phyloP scores from a whole-genome alignment of 2,329 filamentous ascomycete genomes.

The Pseudogymnoascus destructans region DNA sequence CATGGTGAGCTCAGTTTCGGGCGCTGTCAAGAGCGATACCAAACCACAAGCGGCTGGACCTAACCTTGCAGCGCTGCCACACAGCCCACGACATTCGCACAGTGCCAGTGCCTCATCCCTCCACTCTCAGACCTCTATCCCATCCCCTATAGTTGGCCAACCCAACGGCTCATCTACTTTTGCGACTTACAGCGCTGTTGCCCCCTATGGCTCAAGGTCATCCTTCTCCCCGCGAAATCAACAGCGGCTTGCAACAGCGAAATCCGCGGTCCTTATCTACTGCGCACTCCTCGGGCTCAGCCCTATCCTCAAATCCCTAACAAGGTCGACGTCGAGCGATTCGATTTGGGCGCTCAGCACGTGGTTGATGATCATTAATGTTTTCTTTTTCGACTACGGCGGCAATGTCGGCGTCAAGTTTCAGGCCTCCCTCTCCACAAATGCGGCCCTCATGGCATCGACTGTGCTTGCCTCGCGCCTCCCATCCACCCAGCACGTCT shows the following conservation, averaged over 20 bases:
- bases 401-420: constrained; percentile 46
- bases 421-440: constrained; percentile 71
- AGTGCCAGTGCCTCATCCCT: constrained; percentile 44
- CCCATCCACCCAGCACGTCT: constrained; percentile 84
- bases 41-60: constrained; percentile 29
- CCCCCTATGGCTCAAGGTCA: constrained; percentile 32
- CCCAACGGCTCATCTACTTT: constrained; percentile 24
- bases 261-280: constrained; percentile 87
- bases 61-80: constrained; percentile 27
- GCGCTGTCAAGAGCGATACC: constrained; percentile 14
- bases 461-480: constrained; percentile 86
- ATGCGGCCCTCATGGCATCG: constrained; percentile 90
- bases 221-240: constrained; percentile 32
- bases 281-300: constrained; percentile 82
- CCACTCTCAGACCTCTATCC: constrained; percentile 28
- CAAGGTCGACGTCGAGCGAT: constrained; percentile 78
- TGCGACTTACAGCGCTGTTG: constrained; percentile 19
- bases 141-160: constrained; percentile 13
- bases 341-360: constrained; percentile 96
- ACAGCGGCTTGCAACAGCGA: constrained; percentile 64
- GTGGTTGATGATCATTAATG: constrained; percentile 86
- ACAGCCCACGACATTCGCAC: constrained; percentile 33
- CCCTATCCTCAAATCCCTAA: constrained; percentile 94
- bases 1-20: neutral
- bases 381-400: constrained; percentile 96